Evolutionary conservation across 306 rosid genomes (phyloP).

Genomic region (Cercis canadensis): DNA sequence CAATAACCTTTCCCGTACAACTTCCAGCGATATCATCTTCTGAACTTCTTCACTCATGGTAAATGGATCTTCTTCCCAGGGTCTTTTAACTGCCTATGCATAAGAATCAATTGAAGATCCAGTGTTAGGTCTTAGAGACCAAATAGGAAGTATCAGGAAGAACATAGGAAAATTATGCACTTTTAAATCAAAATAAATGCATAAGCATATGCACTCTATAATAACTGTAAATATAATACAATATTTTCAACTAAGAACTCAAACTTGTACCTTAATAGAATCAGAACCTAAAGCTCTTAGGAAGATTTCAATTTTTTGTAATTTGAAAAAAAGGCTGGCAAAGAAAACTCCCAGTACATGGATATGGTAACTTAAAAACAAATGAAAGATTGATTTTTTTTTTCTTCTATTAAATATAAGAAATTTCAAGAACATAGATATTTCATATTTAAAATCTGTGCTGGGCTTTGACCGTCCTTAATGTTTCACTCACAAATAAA

Average conservation of each 20-base stretch:
- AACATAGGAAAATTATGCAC: slow-evolving; percentile 8
- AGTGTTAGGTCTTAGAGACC: slow-evolving; percentile 36
- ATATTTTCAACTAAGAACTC: not conserved
- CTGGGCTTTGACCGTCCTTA: too few species aligned
- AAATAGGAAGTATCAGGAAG: slow-evolving; percentile 1
- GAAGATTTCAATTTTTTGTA: not conserved
- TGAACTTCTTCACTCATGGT: slow-evolving; percentile 83
- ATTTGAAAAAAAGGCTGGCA: not conserved
- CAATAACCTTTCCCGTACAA: slow-evolving; percentile 92
- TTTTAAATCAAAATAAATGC: slow-evolving; percentile 10
- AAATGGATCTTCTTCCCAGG: slow-evolving; percentile 95
- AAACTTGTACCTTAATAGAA: not conserved
- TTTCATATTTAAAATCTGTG: too few species aligned
- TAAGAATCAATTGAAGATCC: slow-evolving; percentile 38
- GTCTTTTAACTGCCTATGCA: slow-evolving; percentile 83
- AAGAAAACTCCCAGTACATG: not conserved
- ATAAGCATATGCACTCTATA: not conserved
- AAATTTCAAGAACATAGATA: too few species aligned
- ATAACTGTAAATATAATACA: not conserved
- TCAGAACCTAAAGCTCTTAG: not conserved
- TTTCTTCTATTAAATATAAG: too few species aligned
- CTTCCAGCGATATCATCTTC: slow-evolving; percentile 90
- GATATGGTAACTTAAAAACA: too few species aligned
- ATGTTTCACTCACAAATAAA: too few species aligned
- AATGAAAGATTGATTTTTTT: too few species aligned